phyloP scores from a whole-genome alignment of 2,329 filamentous ascomycete species.

The Nemania sp. region DNA sequence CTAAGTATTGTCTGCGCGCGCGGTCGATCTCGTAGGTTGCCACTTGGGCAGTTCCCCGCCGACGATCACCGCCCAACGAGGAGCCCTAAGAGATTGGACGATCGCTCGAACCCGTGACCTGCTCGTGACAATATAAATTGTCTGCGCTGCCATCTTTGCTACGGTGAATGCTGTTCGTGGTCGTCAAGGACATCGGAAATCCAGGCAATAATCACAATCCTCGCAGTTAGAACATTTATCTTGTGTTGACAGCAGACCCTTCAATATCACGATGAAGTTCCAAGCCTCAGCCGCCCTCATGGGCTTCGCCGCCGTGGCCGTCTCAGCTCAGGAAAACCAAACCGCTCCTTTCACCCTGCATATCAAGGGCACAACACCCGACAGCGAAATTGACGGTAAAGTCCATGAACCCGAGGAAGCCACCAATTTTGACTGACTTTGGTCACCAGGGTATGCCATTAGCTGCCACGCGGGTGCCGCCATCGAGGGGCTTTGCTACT shows the following conservation, averaged over 20 bases:
- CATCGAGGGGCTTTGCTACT: constrained; percentile 51
- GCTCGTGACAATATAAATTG: constrained; percentile 30
- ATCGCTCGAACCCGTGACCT: constrained; percentile 5
- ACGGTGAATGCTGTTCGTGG: constrained; percentile 3
- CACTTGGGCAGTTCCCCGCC: constrained; percentile 21
- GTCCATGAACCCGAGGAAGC: background rate
- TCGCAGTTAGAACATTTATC: background rate
- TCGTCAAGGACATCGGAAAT: constrained; percentile 4
- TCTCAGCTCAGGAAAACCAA: constrained; percentile 50
- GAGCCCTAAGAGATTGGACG: constrained; percentile 4
- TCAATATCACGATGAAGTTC: constrained; percentile 49
- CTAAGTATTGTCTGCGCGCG: constrained; percentile 20
- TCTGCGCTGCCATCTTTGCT: constrained; percentile 3
- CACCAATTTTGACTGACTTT: constrained; percentile 27
- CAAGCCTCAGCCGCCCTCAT: constrained; percentile 44
- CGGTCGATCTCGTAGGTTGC: constrained; percentile 16
- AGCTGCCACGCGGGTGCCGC: constrained; percentile 54
- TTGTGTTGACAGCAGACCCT: background rate
- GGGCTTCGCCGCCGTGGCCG: constrained; percentile 47
- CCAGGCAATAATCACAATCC: constrained; percentile 20
- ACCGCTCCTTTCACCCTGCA: constrained; percentile 52
- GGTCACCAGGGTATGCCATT: constrained; percentile 45
- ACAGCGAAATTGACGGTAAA: constrained; percentile 48
- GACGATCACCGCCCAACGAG: constrained; percentile 34
- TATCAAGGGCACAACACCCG: constrained; percentile 45